Evolutionary conservation across 805 yeast species (phyloP).

Genomic region (Cephaloascus albidus): DNA sequence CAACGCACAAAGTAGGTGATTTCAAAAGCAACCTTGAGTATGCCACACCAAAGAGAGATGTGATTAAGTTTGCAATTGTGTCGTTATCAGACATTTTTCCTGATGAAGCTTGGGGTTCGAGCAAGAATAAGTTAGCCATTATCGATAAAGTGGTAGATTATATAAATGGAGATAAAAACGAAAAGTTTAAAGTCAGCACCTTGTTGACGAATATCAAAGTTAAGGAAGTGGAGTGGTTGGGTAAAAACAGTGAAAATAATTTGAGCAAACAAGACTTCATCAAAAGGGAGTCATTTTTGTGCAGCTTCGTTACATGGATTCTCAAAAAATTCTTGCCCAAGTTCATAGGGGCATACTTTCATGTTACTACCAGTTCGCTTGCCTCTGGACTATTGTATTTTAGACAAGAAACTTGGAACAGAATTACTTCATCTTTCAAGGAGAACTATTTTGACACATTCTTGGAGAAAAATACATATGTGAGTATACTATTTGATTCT

Average conservation of each 20-base stretch:
- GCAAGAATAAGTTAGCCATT: slow-evolving; percentile 33
- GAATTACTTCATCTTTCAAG: slow-evolving; percentile 30
- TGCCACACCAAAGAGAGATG: slow-evolving; percentile 19
- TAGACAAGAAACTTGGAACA: slow-evolving; percentile 50
- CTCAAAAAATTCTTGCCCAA: slow-evolving; percentile 34
- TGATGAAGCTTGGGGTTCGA: slow-evolving; percentile 39
- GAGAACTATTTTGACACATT: slow-evolving; percentile 27
- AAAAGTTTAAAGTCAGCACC: slow-evolving; percentile 18
- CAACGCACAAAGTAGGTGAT: background rate
- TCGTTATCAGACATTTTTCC: slow-evolving; percentile 45
- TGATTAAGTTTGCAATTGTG: slow-evolving; percentile 31
- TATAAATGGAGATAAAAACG: slow-evolving; percentile 26
- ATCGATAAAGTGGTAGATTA: slow-evolving; percentile 23
- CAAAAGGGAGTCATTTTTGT: slow-evolving; percentile 24
- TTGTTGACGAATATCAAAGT: slow-evolving; percentile 26
- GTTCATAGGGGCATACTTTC: slow-evolving; percentile 47
- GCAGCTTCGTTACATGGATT: slow-evolving; percentile 49
- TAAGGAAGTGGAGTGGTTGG: slow-evolving; percentile 48
- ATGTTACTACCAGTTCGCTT: slow-evolving; percentile 48
- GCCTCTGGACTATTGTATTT: slow-evolving; percentile 34
- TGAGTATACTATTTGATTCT: no score
- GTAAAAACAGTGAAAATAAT: slow-evolving; percentile 12
- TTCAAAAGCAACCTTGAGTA: slow-evolving; percentile 16
- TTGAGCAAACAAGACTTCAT: slow-evolving; percentile 32
- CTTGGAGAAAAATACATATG: slow-evolving; percentile 13